Percentiles rank a stretch among this genome's conserved stretches.
Conservation (phyloP, 169 alveolate species). For the Plasmodium inui region DNA sequence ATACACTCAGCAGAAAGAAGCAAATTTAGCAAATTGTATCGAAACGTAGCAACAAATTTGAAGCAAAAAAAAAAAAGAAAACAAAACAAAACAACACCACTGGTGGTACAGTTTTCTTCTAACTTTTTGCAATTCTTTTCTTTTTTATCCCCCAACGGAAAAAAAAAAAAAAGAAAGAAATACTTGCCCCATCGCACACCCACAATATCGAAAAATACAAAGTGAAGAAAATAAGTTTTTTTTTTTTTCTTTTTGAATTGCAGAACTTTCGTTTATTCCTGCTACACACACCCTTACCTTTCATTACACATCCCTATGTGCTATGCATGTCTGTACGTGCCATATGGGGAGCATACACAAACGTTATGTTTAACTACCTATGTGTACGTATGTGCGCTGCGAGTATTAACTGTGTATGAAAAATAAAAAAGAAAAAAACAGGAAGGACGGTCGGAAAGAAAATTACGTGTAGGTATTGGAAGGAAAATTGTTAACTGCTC, state of each 20-base stretch:
- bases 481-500: not conserved
- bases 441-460: not conserved
- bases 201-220: not conserved
- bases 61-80: not conserved
- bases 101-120: not conserved
- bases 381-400: too few species aligned
- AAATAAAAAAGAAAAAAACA: too few species aligned
- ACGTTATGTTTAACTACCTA: not conserved
- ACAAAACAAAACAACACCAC: not conserved
- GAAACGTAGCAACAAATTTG: not conserved
- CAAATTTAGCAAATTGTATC: not conserved
- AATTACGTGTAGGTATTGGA: not conserved
- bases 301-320: not conserved
- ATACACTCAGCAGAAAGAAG: not conserved
- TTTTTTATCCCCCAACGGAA: not conserved
- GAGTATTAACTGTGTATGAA: not conserved
- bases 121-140: not conserved
- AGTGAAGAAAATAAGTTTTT: not conserved
- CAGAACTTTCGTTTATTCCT: not conserved
- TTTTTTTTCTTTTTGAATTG: too few species aligned
- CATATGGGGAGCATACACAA: not conserved
- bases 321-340: not conserved
- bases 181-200: not conserved
- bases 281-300: not conserved
- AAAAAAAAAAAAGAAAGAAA: slow-evolving; percentile 1